Percentiles rank a stretch among this genome's conserved stretches.
phyloP scores from a whole-genome alignment of 345 rosid species.

The Bruguiera gymnorhiza region DNA sequence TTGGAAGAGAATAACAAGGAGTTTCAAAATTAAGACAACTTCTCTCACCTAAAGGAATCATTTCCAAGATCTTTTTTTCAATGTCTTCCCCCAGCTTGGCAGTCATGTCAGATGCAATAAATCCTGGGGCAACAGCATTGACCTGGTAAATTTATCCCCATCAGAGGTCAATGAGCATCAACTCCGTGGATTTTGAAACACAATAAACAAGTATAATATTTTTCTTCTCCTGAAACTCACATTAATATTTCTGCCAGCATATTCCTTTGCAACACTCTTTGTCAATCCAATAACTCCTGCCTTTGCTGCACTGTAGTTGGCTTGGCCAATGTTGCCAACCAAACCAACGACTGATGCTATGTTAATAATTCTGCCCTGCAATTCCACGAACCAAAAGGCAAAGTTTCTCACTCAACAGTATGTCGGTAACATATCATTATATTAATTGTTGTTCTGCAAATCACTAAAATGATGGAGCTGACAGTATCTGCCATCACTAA shows the following conservation, averaged over 20 bases:
- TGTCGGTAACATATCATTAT: background rate
- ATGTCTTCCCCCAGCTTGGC: conserved; percentile 85
- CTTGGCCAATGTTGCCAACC: conserved; percentile 88
- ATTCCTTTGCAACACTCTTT: conserved; percentile 81
- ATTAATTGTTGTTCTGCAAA: conserved; percentile 1
- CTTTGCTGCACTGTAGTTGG: conserved; percentile 95
- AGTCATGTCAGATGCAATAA: conserved; percentile 84
- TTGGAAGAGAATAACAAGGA: too few relatives aligned
- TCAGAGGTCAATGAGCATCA: conserved; percentile 12
- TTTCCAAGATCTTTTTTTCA: conserved; percentile 83
- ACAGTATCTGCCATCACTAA: too few relatives aligned
- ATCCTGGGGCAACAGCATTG: conserved; percentile 90
- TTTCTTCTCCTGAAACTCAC: conserved; percentile 32
- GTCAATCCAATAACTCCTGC: conserved; percentile 94
- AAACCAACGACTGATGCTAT: conserved; percentile 90
- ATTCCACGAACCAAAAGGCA: background rate
- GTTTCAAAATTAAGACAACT: background rate
- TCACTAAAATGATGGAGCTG: background rate
- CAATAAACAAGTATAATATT: background rate
- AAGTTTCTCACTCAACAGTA: background rate
- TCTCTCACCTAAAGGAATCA: conserved; percentile 77
- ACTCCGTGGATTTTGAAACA: background rate
- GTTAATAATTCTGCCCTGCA: conserved; percentile 85
- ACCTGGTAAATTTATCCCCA: conserved; percentile 42
- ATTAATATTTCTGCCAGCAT: conserved; percentile 82